Evolutionary conservation across 805 yeast genomes (phyloP), one percentile per base, ranked within the genome.

Genomic region (Metschnikowia aberdeeniae): DNA sequence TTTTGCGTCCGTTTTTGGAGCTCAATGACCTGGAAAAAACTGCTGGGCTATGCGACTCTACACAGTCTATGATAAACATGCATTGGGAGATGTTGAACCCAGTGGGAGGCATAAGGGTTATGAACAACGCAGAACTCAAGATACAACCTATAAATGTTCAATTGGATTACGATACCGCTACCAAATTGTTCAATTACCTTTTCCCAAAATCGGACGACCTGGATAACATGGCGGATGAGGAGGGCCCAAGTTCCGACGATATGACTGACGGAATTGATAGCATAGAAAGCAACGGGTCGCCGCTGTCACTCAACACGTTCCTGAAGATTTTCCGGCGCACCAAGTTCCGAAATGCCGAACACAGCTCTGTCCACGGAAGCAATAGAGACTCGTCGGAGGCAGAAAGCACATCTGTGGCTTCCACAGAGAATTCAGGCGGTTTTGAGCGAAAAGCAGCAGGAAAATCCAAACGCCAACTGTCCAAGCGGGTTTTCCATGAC

Each of bases 31-130:
- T 53, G 17, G 52, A 55, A n/a, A 40, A 32, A 6, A 46, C 45
- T 22, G 22, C 31, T 3, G 36, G 30, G n/a, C 8, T 22, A 10
- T 41, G 33, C 29, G 51, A 30, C 20, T 43, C 27, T 40, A 45
- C 22, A 8, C 31, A 42, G n/a, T 67, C 72, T 1, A 54, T 70
- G 32, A 50, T 70, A 3, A 36, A 40, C 6, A 52, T 67, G 55
- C 41, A 66, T 9, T 90, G 98, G 98, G 76, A 80, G n/a, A 78
- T 86, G 82, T 77, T 84, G 42, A 80, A 78, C 44, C 89, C 95
- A 0, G 84, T 92, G 45, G 98, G 97, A 28, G 98, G 98, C 9
- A 89, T 90, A 41, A 77, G 86, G n/a, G 82, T 90, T 20, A 72
- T 90, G 66, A 81, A 80, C 47, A 68, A 75, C 41, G 82, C 88